Base-by-base conservation (phyloP, 2,329 filamentous ascomycete genomes). In the Talaromyces sp. region DNA sequence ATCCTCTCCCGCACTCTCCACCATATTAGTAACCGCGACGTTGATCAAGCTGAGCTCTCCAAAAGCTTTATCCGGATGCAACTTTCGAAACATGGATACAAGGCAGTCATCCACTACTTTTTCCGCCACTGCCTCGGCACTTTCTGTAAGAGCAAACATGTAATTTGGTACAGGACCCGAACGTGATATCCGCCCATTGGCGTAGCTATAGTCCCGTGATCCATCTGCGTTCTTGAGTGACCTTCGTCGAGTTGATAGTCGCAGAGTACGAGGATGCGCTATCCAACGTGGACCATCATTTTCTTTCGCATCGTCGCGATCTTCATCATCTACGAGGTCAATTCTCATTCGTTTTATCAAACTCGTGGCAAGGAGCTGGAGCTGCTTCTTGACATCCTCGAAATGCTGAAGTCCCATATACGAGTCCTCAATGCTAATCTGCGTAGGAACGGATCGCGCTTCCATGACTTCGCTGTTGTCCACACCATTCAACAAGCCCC, bases 401-500 rank as follows among this genome's bases (percentile, higher is more conserved):
- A 89, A 74, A 0, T 83, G 87, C 69, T 90, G 86, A 1, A 97
- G 81, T 0, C 88, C 87, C 27, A 86, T 84, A 75, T 96, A 98
- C 17, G 92, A 95, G 77, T 98, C 93, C 74, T 98, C 94, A 68
- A 98, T 95, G 75, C 92, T 95, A 74, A 98, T 96, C 76, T 97
- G 93, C 1, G 87, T 88, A 0, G 94, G 94, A 1, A 96, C 78
- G 52, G 88, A 85, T 69, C 86, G 86, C 1, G 88, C 90, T 68
- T 88, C 83, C 59, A 88, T 87, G 19, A 98, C 92, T 66, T 91
- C 88, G 0, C 85, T 83, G 61, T 87, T 80, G 74, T 98, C 94
- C 33, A 92, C 83, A 6, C 93, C 94, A 74, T 97, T 89, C 2
- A 98, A 79, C 7, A 97, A 81, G 19, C 81, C 83, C 92, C 92